Percentiles rank a stretch among this genome's conserved stretches.
Conservation (phyloP, 768 basidiomycete genomes). For the Rhodotorula kratochvilovae region DNA sequence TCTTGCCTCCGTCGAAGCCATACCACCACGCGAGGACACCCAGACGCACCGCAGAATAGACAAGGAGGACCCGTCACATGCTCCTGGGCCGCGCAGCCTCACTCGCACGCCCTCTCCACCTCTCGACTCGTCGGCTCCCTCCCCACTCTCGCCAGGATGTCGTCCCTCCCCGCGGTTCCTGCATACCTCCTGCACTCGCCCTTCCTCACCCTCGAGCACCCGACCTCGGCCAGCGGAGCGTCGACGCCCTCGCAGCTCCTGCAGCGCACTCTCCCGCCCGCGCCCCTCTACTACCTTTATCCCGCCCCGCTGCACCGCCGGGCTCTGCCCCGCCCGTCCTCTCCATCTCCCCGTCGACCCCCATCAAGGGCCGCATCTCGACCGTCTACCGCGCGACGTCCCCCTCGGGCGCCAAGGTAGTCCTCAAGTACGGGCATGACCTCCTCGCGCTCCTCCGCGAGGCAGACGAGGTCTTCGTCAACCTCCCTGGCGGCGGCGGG, state of each 20-base stretch:
- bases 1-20: no score
- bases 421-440: constrained; percentile 22
- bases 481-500: constrained; percentile 8
- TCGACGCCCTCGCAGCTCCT: not conserved
- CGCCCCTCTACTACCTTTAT: constrained; percentile 24
- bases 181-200: constrained; percentile 29
- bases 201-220: constrained; percentile 14
- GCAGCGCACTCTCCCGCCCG: constrained; percentile 29
- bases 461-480: constrained; percentile 30
- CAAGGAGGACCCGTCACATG: not conserved
- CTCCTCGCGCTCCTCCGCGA: constrained; percentile 8
- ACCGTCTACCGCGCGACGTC: constrained; percentile 23
- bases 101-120: not conserved
- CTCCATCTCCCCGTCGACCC: not conserved
- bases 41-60: no score
- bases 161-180: not conserved
- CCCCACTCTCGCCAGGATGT: not conserved
- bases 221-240: not conserved
- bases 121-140: not conserved
- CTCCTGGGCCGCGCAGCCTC: not conserved
- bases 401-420: not conserved
- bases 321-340: constrained; percentile 4
- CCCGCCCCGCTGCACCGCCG: not conserved
- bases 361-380: not conserved
- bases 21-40: not conserved